These are phyloP conservation scores for Ophiostoma ulmi DNA, from an alignment of 2,329 filamentous ascomycete genomes.

Conservation along the genomic window DNA sequence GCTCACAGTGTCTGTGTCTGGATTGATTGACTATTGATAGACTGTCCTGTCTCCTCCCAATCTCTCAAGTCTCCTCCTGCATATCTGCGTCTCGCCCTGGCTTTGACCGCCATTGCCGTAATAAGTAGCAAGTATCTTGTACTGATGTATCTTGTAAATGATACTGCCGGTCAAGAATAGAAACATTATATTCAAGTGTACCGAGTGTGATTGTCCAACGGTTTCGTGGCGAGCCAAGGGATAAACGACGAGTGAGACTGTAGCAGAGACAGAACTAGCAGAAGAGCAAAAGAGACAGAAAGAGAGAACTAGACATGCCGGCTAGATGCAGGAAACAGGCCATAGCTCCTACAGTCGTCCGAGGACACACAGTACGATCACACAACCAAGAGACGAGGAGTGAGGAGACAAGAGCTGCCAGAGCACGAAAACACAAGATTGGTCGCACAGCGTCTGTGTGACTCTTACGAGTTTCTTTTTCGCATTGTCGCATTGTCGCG, in stretches of 20 bases:
- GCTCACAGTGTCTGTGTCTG: neutral
- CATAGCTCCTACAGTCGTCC: constrained; percentile 4
- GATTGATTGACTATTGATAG: neutral
- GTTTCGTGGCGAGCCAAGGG: neutral
- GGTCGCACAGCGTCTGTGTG: neutral
- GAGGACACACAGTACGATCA: constrained; percentile 1
- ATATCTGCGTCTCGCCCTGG: constrained; percentile 1
- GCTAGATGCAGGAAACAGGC: constrained; percentile 9
- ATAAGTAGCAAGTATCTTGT: neutral
- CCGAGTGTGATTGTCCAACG: constrained; percentile 1
- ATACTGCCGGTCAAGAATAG: neutral
- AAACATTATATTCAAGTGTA: neutral
- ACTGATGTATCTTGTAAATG: neutral
- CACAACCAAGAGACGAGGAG: neutral
- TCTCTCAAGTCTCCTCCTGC: neutral
- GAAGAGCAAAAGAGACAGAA: neutral
- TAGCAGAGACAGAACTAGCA: neutral
- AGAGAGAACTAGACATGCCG: neutral
- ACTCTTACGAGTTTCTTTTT: neutral
- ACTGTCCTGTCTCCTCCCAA: neutral
- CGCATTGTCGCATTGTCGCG: neutral
- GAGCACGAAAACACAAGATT: neutral
- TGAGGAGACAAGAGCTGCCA: neutral
- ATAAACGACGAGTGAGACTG: neutral
- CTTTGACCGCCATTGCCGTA: neutral